Evolutionary conservation across 2,329 filamentous ascomycete genomes (phyloP).

Genomic region (Clarireedia hainanense): DNA sequence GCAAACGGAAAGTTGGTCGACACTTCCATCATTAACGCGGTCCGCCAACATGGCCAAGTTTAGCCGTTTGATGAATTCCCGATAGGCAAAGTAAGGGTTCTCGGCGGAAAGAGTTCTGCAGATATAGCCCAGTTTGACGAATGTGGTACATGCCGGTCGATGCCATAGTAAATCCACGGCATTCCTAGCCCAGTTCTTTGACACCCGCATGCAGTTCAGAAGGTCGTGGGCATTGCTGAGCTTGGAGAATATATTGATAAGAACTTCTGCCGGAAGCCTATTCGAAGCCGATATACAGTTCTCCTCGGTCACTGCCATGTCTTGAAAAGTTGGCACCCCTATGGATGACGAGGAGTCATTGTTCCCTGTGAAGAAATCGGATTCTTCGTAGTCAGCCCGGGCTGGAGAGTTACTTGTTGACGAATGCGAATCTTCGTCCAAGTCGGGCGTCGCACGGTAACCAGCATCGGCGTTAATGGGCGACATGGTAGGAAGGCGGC

Average conservation of each 20-base stretch:
- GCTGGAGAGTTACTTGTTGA: conserved; percentile 65
- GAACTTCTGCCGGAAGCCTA: conserved; percentile 83
- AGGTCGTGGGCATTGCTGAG: conserved; percentile 70
- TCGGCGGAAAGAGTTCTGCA: conserved; percentile 66
- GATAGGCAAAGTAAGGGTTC: conserved; percentile 80
- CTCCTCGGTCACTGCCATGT: conserved; percentile 62
- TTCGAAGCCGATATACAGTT: conserved; percentile 71
- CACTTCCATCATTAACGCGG: conserved; percentile 78
- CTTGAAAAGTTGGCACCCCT: conserved; percentile 68
- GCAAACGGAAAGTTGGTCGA: conserved; percentile 74
- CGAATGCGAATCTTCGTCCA: conserved; percentile 29
- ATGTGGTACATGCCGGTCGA: conserved; percentile 81
- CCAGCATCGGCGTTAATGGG: conserved; percentile 16
- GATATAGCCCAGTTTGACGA: conserved; percentile 72
- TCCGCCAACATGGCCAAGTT: conserved; percentile 76
- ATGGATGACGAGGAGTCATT: conserved; percentile 94
- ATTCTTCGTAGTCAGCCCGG: conserved; percentile 78
- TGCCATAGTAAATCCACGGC: conserved; percentile 93
- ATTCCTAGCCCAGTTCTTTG: conserved; percentile 85
- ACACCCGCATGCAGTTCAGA: conserved; percentile 87
- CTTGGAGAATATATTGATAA: conserved; percentile 87
- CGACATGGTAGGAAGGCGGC: conserved; percentile 19
- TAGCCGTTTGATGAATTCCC: conserved; percentile 81
- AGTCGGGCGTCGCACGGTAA: conserved; percentile 25
- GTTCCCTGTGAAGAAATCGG: conserved; percentile 80